Evolutionary conservation across 371 early-diverging fungal genomes (phyloP), one percentile per base, ranked within the genome.

Genomic region (Caulochytrium protostelioides): DNA sequence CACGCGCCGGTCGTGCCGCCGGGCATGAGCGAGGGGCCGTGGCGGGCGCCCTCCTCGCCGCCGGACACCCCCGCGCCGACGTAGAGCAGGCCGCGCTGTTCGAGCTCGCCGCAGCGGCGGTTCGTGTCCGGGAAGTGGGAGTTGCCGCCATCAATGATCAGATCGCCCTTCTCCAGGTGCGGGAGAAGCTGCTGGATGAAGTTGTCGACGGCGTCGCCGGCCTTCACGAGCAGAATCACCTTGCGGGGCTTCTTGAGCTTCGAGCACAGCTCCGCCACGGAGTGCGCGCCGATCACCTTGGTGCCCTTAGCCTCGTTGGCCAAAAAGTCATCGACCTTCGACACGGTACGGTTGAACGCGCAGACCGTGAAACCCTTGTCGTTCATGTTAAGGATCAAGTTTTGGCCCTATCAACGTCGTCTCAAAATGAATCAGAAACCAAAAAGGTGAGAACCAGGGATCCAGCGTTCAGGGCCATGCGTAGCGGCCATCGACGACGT

Each of bases 71-170:
- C 99, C 48, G 80, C 74, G 31, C 99, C 99, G 30, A 92, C 80
- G 62, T 86, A 97, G 41, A 80, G 64, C 46, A 91, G 65, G 41
- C 83, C 85, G 67, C 84, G 80, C 46, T 59, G 59, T 49, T 83
- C 78, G 44, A 89, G 63, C 32, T 83, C 67, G 53, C 76, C 69
- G 53, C 67, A 61, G 49, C 99, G 78, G 47, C 91, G 79, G 41
- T 83, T 79, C 39, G 92, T 77, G 59, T 97, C 97, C 36, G 89
- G 84, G 72, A 75, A 97, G 70, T 92, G 87, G 22, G 94, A 94
- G 75, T 98, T 98, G 42, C 98, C 98, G 50, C 95, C 91, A 59
- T 98, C 98, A 46, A 98, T 89, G 46, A 98, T 82, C 52, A 94
- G 80, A 57, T 98, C 99, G 21, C 90, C 87, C 43, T 65, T 39